Evolutionary conservation across 768 basidiomycete species (phyloP), one percentile per base, ranked within the genome.

Genomic region (Strobilomyces confusus): DNA sequence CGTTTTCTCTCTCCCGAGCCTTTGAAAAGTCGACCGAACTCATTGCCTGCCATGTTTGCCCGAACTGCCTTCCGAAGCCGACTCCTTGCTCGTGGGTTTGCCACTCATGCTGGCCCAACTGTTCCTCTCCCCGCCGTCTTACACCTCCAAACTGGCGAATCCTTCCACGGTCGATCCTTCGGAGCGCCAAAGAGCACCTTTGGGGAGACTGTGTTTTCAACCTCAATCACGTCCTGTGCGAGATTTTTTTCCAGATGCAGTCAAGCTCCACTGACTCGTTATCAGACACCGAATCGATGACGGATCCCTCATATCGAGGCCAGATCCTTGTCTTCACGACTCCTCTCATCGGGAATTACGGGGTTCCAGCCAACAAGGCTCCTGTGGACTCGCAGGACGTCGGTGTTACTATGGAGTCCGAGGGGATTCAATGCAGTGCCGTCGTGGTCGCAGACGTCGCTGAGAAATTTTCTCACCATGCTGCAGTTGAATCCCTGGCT

Each of bases 271-370:
- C 44, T 61, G 49, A 51, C 17, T 9, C 58, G 54, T 19, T 44
- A 37, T n/a, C 66, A 95, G 94, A 99, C 70, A 98, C 95, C 44
- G 97, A 99, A 73, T 97, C 93, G 9, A 98, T 99, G 97, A 99
- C 97, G 34, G 97, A 99, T 70, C 97, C 97, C 8, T 98, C 97
- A 9, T 98, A 99, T 72, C 89, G 92, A 32, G 89, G 92, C 47
- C 97, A 99, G 72, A 95, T 99, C 66, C 82, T 99, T 58, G 97
- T 99, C 52, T 99, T 99, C 76, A 99, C 97, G 41, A 89, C 95
- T 0, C 97, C 97, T 11, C 83, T 99, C 72, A 97, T 99, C 59
- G 97, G 97, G 37, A 99, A 99, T 72, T 99, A 99, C 65, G 97
- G 97, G 49, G 93, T 99, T 9, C 97, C 97, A 7, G 63, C 67